Percentiles rank a stretch among this genome's conserved stretches.
phyloP scores from a whole-genome alignment of 164 flowering plant genomes.

The Brasenia schreberi region DNA sequence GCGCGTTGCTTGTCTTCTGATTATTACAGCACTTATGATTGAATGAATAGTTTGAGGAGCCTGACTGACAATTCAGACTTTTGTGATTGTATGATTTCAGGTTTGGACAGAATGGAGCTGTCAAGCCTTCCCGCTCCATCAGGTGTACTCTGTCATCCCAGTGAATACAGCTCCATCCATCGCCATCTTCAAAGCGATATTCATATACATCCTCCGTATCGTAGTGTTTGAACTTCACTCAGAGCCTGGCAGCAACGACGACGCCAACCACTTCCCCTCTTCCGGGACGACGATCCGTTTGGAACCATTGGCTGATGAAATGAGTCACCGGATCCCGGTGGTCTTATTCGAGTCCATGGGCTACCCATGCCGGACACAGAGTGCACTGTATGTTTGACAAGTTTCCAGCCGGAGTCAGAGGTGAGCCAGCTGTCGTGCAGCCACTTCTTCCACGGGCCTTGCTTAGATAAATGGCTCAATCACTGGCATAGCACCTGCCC shows the following conservation, averaged over 20 bases:
- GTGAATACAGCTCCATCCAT: constrained; percentile 58
- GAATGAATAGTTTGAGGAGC: too few relatives aligned
- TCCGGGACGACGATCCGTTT: not conserved
- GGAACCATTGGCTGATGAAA: constrained; percentile 27
- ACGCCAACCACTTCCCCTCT: constrained; percentile 5
- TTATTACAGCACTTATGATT: too few relatives aligned
- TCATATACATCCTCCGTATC: constrained; percentile 40
- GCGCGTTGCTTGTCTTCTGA: too few relatives aligned
- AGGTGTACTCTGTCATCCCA: constrained; percentile 48
- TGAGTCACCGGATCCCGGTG: constrained; percentile 30
- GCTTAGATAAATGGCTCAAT: constrained; percentile 72
- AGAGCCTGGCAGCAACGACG: not conserved
- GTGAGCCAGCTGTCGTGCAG: constrained; percentile 48
- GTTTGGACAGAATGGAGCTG: constrained; percentile 36
- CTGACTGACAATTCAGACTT: too few relatives aligned
- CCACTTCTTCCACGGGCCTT: constrained; percentile 54
- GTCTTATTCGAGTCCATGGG: constrained; percentile 21
- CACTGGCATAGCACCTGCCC: constrained; percentile 67
- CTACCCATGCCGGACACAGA: constrained; percentile 21
- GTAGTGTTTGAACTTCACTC: constrained; percentile 6
- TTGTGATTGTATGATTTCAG: too few relatives aligned
- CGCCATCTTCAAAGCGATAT: constrained; percentile 39
- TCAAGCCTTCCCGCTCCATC: constrained; percentile 54
- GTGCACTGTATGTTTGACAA: constrained; percentile 50
- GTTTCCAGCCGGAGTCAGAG: constrained; percentile 46